phyloP scores from a whole-genome alignment of 352 stramenopile species.

The Phytophthora foliorum region DNA sequence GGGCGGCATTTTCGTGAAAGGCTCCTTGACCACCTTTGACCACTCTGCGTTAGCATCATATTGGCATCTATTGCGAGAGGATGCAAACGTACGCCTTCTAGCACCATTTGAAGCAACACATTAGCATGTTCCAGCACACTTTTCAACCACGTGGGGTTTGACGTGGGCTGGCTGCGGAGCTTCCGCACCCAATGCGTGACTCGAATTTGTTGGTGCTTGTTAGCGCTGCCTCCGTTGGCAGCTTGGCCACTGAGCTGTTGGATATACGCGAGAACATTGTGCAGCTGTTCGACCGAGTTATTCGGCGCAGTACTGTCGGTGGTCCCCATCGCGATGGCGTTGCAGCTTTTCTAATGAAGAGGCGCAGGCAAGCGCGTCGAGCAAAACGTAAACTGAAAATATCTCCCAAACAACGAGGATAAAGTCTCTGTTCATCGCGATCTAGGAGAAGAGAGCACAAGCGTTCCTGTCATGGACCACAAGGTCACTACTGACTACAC shows the following conservation, averaged over 20 bases:
- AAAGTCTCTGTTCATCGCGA: background rate
- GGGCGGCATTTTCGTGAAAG: constrained; percentile 72
- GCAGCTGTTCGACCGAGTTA: constrained; percentile 40
- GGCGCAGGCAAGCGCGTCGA: background rate
- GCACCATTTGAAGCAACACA: constrained; percentile 62
- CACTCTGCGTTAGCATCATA: background rate
- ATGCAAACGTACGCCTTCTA: constrained; percentile 48
- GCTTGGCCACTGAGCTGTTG: constrained; percentile 45
- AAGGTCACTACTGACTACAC: constrained; percentile 91
- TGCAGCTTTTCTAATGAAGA: constrained; percentile 11
- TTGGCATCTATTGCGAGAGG: background rate
- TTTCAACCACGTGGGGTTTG: constrained; percentile 67
- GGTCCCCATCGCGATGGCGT: constrained; percentile 13
- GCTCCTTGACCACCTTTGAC: constrained; percentile 55
- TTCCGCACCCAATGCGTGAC: constrained; percentile 68
- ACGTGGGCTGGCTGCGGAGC: constrained; percentile 60
- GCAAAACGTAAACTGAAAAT: constrained; percentile 32
- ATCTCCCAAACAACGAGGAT: background rate
- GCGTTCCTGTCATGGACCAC: constrained; percentile 68
- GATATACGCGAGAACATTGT: constrained; percentile 47
- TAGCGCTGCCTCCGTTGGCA: constrained; percentile 11
- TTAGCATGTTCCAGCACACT: constrained; percentile 61
- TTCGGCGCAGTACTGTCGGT: constrained; percentile 2
- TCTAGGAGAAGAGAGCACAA: background rate
- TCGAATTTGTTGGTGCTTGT: constrained; percentile 73